phyloP scores from a whole-genome alignment of 1,284 basidiomycete species.

The Boletus holoroseus region DNA sequence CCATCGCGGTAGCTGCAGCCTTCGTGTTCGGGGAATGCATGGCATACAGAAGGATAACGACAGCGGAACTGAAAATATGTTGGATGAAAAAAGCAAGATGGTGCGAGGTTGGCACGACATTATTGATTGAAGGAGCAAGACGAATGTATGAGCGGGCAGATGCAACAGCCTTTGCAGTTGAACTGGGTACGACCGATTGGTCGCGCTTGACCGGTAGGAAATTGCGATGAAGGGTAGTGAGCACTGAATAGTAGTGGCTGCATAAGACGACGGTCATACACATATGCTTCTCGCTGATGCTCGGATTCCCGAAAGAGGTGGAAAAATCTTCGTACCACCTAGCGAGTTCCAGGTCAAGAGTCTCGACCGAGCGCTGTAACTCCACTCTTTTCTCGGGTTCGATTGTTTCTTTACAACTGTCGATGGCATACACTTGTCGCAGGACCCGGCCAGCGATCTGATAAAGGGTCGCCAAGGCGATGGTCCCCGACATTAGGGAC shows the following conservation, averaged over 20 bases:
- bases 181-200: slow-evolving; percentile 58
- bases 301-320: slow-evolving; percentile 63
- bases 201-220: slow-evolving; percentile 72
- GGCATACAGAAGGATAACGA: slow-evolving; percentile 81
- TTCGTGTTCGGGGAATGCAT: slow-evolving; percentile 74
- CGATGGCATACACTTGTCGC: slow-evolving; percentile 72
- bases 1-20: slow-evolving; percentile 68
- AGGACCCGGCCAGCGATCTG: slow-evolving; percentile 80
- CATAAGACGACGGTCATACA: slow-evolving; percentile 84
- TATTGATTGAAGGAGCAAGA: slow-evolving; percentile 78
- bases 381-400: slow-evolving; percentile 70
- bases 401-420: slow-evolving; percentile 64
- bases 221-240: slow-evolving; percentile 86
- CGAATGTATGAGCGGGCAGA: slow-evolving; percentile 78
- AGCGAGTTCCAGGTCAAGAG: slow-evolving; percentile 67
- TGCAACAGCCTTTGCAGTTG: slow-evolving; percentile 71
- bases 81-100: slow-evolving; percentile 90
- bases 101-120: slow-evolving; percentile 80
- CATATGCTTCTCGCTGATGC: slow-evolving; percentile 68
- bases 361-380: slow-evolving; percentile 69
- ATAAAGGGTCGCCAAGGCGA: slow-evolving; percentile 71
- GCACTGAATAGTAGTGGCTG: slow-evolving; percentile 84
- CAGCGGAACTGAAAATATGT: slow-evolving; percentile 84
- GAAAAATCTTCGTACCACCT: slow-evolving; percentile 81
- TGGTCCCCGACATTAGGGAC: slow-evolving; percentile 74